Evolutionary conservation across 371 early-diverging fungal genomes (phyloP), one percentile per base, ranked within the genome.

Genomic region (Capillidium rhysosporum): DNA sequence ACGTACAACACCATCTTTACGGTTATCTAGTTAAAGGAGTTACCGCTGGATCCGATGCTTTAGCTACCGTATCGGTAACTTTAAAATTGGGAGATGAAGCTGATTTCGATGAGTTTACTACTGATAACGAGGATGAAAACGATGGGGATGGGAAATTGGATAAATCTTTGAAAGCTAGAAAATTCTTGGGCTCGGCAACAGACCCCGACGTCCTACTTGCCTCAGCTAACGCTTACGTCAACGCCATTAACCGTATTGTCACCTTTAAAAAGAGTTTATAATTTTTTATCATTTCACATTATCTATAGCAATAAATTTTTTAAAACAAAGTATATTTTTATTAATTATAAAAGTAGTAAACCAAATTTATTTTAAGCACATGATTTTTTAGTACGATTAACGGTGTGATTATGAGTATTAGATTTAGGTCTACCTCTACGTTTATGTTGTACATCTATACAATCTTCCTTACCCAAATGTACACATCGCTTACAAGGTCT

Each of bases 191-290:
- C 4, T 73, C 82, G 21, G 79, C 82, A 14, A 76, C 81, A 0
- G 84, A 90, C 60, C 71, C 77, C 23, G 92, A 92, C 61, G 84
- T 90, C 53, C 68, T 90, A 52, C 72, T 71, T 8, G 90, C 91
- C 14, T 75, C 78, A 46, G 87, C 90, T 10, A 83, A 79, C 56
- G 91, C 92, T 9, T 92, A 85, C 53, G 46, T 92, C 38, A 71
- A 77, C 55, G 89, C 92, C 20, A 70, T 91, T 51, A 90, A 91
- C 66, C 69, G 77, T 9, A 51, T 51, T 21, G 51, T 34, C 12
- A 12, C 34, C 34, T 34, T 34, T 12, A 34, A 34, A 34, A 4
- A 34, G 12, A 34, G 34, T 12, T 34, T 12, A 4, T 34, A 34
- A 12, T 34, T 12, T 34, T 34, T 34, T 12, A 34, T 7, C 34